Evolutionary conservation across 345 rosid species (phyloP), one percentile per base, ranked within the genome.

Genomic region (Clausena lansium): DNA sequence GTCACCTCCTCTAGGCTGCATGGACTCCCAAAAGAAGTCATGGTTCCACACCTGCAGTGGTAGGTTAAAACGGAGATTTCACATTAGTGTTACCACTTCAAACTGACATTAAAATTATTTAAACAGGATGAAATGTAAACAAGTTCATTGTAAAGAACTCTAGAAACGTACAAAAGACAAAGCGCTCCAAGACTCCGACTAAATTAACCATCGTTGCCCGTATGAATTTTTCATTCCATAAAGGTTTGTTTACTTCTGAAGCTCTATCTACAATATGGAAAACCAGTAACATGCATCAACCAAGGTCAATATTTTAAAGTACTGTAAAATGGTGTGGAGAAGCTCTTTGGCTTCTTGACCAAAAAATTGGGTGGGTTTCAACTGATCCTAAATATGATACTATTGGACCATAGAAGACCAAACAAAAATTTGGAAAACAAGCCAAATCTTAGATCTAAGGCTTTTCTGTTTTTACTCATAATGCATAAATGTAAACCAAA

Each of bases 21-120:
- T 93, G 27, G 99, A 95, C 82, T 95, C 99, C 99, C 99, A 95
- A 71, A 95, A 95, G 86, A 93, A 95, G 75, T 93, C 91, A 83
- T 95, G 98, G 85, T 93, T 95, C 96, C 96, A 95, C 28, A 92
- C 93, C 98, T 93, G 82, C 74, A 80, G 62, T 75, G 27, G 52
- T 55, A 47, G 13, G 36, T n/a, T 71, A 72, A 52, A 52, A 32
- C 67, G 32, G 33, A 25, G 58, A 70, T 73, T 67, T 66, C 36
- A 45, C 17, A 52, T 35, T 33, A 65, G 20, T 27, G 62, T 9
- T 45, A 45, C 17, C 17, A 61, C 35, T 32, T 55, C 27, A 47
- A 57, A 73, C 19, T 70, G 61, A n/a, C 50, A 28, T n/a, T 60
- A 41, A 59, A 25, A 41, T 63, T 71, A 71, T 67, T 70, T 62